Conservation (phyloP, 2,329 filamentous ascomycete species). For the Diatrype stigma region DNA sequence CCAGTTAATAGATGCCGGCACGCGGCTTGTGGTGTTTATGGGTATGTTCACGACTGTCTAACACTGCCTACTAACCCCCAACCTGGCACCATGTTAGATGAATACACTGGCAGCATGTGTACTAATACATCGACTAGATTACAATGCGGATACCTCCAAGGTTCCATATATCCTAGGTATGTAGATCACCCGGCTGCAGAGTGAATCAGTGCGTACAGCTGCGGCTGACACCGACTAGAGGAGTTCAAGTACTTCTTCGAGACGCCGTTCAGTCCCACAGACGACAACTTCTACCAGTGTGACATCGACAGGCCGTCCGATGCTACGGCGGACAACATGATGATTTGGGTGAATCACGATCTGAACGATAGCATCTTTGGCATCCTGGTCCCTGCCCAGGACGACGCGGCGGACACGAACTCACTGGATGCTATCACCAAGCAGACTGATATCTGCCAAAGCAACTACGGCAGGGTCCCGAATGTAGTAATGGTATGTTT, state of each 20-base stretch:
- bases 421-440: conserved; percentile 44
- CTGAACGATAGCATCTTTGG: conserved; percentile 27
- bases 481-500: conserved; percentile 36
- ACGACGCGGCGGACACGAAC: conserved; percentile 37
- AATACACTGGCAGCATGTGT: not conserved
- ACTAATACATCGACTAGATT: conserved; percentile 50
- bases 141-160: conserved; percentile 41
- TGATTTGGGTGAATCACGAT: conserved; percentile 43
- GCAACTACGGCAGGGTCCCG: conserved; percentile 26
- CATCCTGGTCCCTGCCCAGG: conserved; percentile 31
- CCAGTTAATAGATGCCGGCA: conserved; percentile 57
- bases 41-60: too few relatives aligned
- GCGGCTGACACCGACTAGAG: conserved; percentile 22
- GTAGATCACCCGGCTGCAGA: too few relatives aligned
- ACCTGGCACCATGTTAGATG: too few relatives aligned
- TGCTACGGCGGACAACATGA: conserved; percentile 33
- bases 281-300: conserved; percentile 60
- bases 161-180: conserved; percentile 55
- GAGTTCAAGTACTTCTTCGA: conserved; percentile 68
- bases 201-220: too few relatives aligned
- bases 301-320: conserved; percentile 56
- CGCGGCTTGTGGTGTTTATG: conserved; percentile 67
- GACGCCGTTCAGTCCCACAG: conserved; percentile 63
- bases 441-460: conserved; percentile 30
- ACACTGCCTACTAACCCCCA: too few relatives aligned